Evolutionary conservation across 2,329 filamentous ascomycete genomes (phyloP).

Genomic region (Escovopsis weberi): DNA sequence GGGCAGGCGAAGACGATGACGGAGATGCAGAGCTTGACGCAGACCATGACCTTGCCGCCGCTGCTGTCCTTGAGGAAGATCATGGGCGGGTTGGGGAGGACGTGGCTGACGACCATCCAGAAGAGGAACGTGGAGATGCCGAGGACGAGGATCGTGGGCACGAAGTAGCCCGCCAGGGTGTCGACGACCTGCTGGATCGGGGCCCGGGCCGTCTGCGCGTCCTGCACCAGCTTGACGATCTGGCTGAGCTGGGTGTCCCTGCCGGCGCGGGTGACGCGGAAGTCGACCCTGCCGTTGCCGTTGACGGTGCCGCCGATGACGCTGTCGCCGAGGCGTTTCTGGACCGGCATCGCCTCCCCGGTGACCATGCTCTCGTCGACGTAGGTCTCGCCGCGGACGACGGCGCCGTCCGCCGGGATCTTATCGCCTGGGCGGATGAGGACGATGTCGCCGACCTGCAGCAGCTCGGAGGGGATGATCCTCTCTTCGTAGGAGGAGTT

Average conservation of each 20-base stretch:
- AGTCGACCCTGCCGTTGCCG: constrained; percentile 78
- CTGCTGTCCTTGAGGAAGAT: constrained; percentile 71
- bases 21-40: constrained; percentile 91
- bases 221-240: constrained; percentile 96
- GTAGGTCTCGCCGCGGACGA: constrained; percentile 83
- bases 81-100: constrained; percentile 67
- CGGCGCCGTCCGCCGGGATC: constrained; percentile 79
- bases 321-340: constrained; percentile 65
- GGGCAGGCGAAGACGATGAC: constrained; percentile 98
- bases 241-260: constrained; percentile 94
- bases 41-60: constrained; percentile 91
- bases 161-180: constrained; percentile 81
- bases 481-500: constrained; percentile 59
- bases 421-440: constrained; percentile 91
- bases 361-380: constrained; percentile 98
- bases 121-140: constrained; percentile 72
- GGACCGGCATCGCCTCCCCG: constrained; percentile 88
- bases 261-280: constrained; percentile 81
- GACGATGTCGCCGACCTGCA: constrained; percentile 88
- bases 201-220: constrained; percentile 85
- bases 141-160: constrained; percentile 74
- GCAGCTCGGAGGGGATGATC: constrained; percentile 81
- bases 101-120: constrained; percentile 92
- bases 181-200: constrained; percentile 92
- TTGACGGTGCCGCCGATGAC: constrained; percentile 95